Percentiles rank a stretch among this genome's conserved stretches.
phyloP scores from a whole-genome alignment of 805 yeast species.

The Yarrowia bubula region DNA sequence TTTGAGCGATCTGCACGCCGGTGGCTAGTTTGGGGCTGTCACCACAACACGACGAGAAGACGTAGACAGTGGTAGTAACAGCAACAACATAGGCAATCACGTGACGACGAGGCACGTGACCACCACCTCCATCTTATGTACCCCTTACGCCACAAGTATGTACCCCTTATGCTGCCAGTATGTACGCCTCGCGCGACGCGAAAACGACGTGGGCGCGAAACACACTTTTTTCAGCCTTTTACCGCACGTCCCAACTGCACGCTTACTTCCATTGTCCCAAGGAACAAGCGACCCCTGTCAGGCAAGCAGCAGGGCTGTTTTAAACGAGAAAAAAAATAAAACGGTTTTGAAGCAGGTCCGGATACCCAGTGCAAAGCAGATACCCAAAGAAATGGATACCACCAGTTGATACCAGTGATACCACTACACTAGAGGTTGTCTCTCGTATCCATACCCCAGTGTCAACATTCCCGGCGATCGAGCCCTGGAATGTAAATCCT shows the following conservation, averaged over 20 bases:
- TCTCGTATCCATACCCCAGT: background rate
- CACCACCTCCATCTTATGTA: too few relatives aligned
- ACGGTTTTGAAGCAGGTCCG: too few relatives aligned
- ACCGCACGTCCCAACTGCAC: background rate
- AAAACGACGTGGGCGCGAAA: background rate
- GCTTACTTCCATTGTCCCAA: background rate
- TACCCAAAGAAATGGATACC: background rate
- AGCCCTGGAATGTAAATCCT: slow-evolving; percentile 18
- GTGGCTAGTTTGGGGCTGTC: slow-evolving; percentile 14
- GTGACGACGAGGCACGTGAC: too few relatives aligned
- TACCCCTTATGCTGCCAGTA: background rate
- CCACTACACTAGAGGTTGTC: too few relatives aligned
- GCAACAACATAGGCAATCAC: too few relatives aligned
- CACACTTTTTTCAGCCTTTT: background rate
- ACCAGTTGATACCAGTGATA: background rate
- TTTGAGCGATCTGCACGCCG: slow-evolving; percentile 2
- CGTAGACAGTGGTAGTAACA: too few relatives aligned
- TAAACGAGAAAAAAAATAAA: too few relatives aligned
- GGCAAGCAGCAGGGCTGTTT: background rate
- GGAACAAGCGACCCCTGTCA: background rate
- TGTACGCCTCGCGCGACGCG: background rate
- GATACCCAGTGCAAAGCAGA: background rate
- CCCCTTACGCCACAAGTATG: background rate
- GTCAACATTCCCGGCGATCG: slow-evolving; percentile 1
- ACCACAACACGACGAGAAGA: too few relatives aligned